Evolutionary conservation across 352 stramenopile genomes (phyloP).

Genomic region (Pythium phragmitis): DNA sequence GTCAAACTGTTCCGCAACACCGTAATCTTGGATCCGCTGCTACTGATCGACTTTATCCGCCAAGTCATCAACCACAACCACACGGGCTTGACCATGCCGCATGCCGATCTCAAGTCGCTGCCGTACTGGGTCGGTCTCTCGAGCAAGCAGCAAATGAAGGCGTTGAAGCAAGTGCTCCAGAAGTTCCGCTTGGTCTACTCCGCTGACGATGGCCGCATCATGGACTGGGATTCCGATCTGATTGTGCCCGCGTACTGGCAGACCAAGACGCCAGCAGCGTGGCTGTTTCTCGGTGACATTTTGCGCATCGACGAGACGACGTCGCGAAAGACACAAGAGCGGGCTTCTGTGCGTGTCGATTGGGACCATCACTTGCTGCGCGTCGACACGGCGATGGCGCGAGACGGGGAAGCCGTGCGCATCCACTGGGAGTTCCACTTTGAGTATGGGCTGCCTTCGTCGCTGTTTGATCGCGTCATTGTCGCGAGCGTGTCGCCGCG

Average conservation of each 20-base stretch:
- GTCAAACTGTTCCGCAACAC: conserved; percentile 1
- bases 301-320: not conserved
- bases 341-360: too few relatives aligned
- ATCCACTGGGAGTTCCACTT: conserved; percentile 20
- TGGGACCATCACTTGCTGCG: too few relatives aligned
- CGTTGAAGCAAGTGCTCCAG: conserved; percentile 4
- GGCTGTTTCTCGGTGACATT: conserved; percentile 3
- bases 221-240: conserved; percentile 4
- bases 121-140: not conserved
- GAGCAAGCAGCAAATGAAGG: not conserved
- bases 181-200: conserved; percentile 2
- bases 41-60: conserved; percentile 25
- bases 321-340: too few relatives aligned
- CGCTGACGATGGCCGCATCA: not conserved
- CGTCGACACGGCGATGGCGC: not conserved
- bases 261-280: not conserved
- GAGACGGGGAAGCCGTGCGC: conserved; percentile 4
- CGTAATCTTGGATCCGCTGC: conserved; percentile 13
- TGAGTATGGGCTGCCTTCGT: conserved; percentile 1
- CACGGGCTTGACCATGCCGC: not conserved
- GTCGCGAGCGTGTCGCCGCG: conserved; percentile 13
- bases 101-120: conserved; percentile 1
- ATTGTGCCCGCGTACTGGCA: conserved; percentile 3
- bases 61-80: conserved; percentile 14
- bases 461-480: conserved; percentile 16